A percentile compares a stretch with the other conserved stretches of the same genome.
These are phyloP conservation scores for Aspergillus ostianus DNA, from an alignment of 495 filamentous ascomycete species.

Conservation along the genomic window DNA sequence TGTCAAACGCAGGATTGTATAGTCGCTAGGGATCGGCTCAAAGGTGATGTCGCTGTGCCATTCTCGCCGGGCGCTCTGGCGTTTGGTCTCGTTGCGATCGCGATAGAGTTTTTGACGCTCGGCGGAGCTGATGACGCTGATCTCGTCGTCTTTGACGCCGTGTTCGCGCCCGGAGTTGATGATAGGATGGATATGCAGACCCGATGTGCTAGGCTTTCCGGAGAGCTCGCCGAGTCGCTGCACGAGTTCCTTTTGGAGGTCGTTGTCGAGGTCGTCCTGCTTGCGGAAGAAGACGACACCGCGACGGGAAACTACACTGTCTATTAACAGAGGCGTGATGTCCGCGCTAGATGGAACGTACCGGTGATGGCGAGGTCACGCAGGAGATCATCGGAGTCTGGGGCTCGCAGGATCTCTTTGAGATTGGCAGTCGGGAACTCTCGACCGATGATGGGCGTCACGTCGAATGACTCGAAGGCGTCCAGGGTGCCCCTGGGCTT, in stretches of 20 bases:
- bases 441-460: slow-evolving; percentile 65
- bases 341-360: slow-evolving; percentile 24
- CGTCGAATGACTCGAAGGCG: slow-evolving; percentile 57
- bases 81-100: slow-evolving; percentile 22
- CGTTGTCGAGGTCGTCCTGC: slow-evolving; percentile 63
- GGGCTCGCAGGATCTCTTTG: slow-evolving; percentile 56
- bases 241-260: slow-evolving; percentile 66
- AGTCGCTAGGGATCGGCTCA: slow-evolving; percentile 67
- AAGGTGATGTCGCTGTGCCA: slow-evolving; percentile 78
- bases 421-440: slow-evolving; percentile 62
- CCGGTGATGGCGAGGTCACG: slow-evolving; percentile 66
- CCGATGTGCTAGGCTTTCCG: slow-evolving; percentile 64
- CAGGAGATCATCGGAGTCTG: slow-evolving; percentile 65
- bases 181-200: slow-evolving; percentile 72
- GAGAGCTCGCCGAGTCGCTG: slow-evolving; percentile 61
- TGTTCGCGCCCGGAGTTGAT: slow-evolving; percentile 59
- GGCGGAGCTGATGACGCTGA: slow-evolving; percentile 67
- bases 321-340: neutral
- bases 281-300: slow-evolving; percentile 82
- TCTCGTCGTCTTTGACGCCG: slow-evolving; percentile 64
- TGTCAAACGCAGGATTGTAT: slow-evolving; percentile 60
- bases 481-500: slow-evolving; percentile 54
- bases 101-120: slow-evolving; percentile 57
- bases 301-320: slow-evolving; percentile 65
- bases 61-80: slow-evolving; percentile 26